Conservation (phyloP, 441 rosid species). For the Euphorbia corollata region DNA sequence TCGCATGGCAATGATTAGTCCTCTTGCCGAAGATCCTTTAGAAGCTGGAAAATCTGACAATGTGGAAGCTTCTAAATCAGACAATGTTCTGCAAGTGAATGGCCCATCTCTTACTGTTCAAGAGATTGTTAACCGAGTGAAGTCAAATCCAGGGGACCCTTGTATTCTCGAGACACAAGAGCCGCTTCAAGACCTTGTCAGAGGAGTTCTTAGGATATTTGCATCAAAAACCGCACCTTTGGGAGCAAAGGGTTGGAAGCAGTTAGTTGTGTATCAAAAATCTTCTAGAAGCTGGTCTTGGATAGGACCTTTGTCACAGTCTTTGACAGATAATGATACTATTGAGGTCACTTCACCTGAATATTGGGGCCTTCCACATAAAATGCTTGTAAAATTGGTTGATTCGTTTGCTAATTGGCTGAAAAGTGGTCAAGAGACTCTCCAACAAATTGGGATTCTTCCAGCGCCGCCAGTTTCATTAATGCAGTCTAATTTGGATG, state of each 20-base stretch:
- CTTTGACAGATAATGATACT: slow-evolving; percentile 54
- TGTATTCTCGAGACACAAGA: slow-evolving; percentile 90
- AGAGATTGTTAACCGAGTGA: slow-evolving; percentile 85
- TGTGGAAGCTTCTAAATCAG: slow-evolving; percentile 35
- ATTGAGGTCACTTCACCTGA: slow-evolving; percentile 89
- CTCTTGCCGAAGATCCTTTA: slow-evolving; percentile 55
- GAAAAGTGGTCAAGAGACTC: slow-evolving; percentile 91
- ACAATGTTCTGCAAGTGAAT: slow-evolving; percentile 30
- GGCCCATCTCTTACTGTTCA: slow-evolving; percentile 65
- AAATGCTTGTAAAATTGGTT: slow-evolving; percentile 93
- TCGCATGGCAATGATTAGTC: slow-evolving; percentile 74
- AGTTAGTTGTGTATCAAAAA: slow-evolving; percentile 72
- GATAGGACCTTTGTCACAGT: slow-evolving; percentile 65
- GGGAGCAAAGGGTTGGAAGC: slow-evolving; percentile 97
- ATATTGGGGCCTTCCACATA: slow-evolving; percentile 88
- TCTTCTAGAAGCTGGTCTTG: slow-evolving; percentile 86
- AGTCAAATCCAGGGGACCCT: slow-evolving; percentile 91
- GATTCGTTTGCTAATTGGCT: slow-evolving; percentile 98
- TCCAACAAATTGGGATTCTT: slow-evolving; percentile 92
- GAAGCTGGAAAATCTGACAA: slow-evolving; percentile 44
- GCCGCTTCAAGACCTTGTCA: slow-evolving; percentile 88
- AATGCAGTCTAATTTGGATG: slow-evolving; percentile 80
- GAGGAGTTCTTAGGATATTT: slow-evolving; percentile 88
- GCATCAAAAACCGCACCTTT: slow-evolving; percentile 93
- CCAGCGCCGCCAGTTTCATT: slow-evolving; percentile 88